These are phyloP conservation scores for Scheffersomyces amazonensis DNA, from an alignment of 805 yeast genomes.

Conservation along the genomic window DNA sequence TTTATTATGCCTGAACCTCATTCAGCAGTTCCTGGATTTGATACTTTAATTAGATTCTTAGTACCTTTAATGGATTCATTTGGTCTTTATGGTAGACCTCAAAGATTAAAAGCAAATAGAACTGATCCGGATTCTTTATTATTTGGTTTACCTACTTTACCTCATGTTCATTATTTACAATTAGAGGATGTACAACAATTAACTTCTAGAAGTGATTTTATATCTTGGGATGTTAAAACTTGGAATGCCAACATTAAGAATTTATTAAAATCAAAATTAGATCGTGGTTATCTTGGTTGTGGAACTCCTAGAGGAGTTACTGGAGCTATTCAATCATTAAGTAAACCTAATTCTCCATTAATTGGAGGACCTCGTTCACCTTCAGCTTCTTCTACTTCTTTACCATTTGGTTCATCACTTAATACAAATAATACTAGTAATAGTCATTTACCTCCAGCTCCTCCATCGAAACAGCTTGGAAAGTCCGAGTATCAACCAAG, in stretches of 20 bases:
- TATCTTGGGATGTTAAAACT: constrained; percentile 34
- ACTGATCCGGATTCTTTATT: constrained; percentile 38
- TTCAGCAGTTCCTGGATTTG: constrained; percentile 47
- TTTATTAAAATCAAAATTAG: constrained; percentile 32
- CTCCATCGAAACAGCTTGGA: neutral
- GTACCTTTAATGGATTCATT: constrained; percentile 40
- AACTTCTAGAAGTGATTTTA: constrained; percentile 18
- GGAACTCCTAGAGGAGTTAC: constrained; percentile 64
- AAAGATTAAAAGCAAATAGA: constrained; percentile 40
- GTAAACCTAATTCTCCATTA: constrained; percentile 22
- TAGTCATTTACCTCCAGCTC: neutral
- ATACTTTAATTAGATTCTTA: constrained; percentile 44
- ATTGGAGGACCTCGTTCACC: constrained; percentile 2
- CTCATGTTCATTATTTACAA: constrained; percentile 42
- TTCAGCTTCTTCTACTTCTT: neutral
- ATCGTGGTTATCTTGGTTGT: constrained; percentile 66
- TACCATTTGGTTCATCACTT: neutral
- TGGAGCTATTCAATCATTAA: constrained; percentile 58
- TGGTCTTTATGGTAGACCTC: constrained; percentile 46
- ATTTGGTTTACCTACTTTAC: constrained; percentile 45
- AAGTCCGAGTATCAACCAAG: constrained; percentile 2
- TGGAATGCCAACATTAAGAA: constrained; percentile 32
- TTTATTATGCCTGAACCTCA: constrained; percentile 46
- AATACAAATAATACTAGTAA: neutral
- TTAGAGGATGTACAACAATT: constrained; percentile 25